These are phyloP conservation scores for Malassezia psittaci DNA, from an alignment of 1,284 basidiomycete species.

Conservation along the genomic window DNA sequence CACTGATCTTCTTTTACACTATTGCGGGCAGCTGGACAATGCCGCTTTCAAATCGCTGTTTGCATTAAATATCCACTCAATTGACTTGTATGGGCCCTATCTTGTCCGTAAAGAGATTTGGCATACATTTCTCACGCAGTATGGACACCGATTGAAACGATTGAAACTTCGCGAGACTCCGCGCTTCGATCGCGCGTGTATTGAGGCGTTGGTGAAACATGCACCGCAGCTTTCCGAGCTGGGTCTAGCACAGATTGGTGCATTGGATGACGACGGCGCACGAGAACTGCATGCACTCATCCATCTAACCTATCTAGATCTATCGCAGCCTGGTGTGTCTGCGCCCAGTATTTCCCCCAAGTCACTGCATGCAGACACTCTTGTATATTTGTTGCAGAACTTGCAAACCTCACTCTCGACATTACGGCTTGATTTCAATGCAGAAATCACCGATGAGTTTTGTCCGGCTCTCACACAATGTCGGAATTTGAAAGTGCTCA, in stretches of 20 bases:
- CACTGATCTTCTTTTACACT: constrained; percentile 58
- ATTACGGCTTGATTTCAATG: constrained; percentile 60
- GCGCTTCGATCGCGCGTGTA: constrained; percentile 68
- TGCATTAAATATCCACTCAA: constrained; percentile 59
- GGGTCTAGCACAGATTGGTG: constrained; percentile 67
- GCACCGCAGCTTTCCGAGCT: constrained; percentile 62
- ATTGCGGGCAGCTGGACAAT: constrained; percentile 74
- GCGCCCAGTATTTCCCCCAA: constrained; percentile 45
- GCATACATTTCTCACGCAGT: constrained; percentile 62
- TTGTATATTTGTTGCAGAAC: constrained; percentile 55
- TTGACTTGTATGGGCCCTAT: constrained; percentile 82
- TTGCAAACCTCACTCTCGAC: constrained; percentile 54
- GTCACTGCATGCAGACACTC: constrained; percentile 55
- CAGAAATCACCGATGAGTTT: constrained; percentile 55
- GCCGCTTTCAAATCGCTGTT: constrained; percentile 56
- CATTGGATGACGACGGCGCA: constrained; percentile 47
- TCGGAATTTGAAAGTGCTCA: constrained; percentile 55
- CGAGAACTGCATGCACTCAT: constrained; percentile 48
- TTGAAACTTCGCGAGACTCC: constrained; percentile 70
- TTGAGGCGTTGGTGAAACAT: constrained; percentile 57
- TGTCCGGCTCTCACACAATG: constrained; percentile 58
- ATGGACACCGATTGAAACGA: constrained; percentile 56
- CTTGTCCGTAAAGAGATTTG: constrained; percentile 68
- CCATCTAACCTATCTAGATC: constrained; percentile 55
- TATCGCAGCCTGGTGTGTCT: constrained; percentile 54